Percentiles rank a stretch among this genome's conserved stretches.
These are phyloP conservation scores for Telopea speciosissima DNA, from an alignment of 177 flowering plant species.

Conservation along the genomic window DNA sequence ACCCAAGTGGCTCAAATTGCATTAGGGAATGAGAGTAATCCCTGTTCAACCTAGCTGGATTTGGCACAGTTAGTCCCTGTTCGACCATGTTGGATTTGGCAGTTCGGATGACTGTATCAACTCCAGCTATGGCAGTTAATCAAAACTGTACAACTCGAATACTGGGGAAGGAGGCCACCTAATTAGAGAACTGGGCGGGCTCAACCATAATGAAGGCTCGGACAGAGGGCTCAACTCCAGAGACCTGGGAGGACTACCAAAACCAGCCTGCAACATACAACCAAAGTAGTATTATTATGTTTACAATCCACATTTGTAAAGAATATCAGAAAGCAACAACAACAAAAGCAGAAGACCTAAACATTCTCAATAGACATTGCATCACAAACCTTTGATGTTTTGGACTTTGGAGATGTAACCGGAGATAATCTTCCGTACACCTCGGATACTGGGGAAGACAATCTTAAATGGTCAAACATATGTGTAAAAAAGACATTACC, in stretches of 20 bases:
- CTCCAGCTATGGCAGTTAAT: too few relatives aligned
- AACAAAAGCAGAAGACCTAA: background rate
- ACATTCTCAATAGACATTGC: background rate
- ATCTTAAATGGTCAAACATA: background rate
- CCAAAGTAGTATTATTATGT: too few relatives aligned
- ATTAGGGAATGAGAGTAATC: too few relatives aligned
- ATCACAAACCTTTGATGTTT: conserved; percentile 10
- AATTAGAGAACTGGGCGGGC: too few relatives aligned
- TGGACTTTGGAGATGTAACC: background rate
- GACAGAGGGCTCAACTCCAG: conserved; percentile 15
- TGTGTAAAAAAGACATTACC: background rate
- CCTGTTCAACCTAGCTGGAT: too few relatives aligned
- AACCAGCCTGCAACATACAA: conserved; percentile 3
- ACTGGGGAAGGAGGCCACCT: too few relatives aligned
- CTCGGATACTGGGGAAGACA: background rate
- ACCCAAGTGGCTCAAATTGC: too few relatives aligned
- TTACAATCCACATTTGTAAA: background rate
- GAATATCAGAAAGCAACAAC: background rate
- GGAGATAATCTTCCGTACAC: conserved; percentile 12
- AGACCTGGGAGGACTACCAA: conserved; percentile 10
- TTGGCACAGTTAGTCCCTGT: too few relatives aligned
- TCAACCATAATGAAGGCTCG: too few relatives aligned
- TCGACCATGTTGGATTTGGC: too few relatives aligned
- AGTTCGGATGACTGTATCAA: too few relatives aligned
- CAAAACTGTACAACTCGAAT: too few relatives aligned